Base-by-base conservation (phyloP, 1,284 basidiomycete species). In the Ceratobasidium sp. region DNA sequence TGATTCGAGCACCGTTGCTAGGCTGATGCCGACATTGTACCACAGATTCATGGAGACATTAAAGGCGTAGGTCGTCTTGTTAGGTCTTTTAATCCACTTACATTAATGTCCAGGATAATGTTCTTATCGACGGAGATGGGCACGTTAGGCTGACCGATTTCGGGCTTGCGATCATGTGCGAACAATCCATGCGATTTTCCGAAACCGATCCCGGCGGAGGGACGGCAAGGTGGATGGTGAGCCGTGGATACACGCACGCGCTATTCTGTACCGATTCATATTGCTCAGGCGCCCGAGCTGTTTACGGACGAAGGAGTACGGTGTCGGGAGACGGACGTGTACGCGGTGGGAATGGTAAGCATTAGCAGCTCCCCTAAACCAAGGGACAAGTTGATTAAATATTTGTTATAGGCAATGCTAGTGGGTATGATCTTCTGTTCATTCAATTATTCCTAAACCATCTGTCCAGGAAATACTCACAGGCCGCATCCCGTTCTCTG, bases 1-100 rank as follows among this genome's bases (percentile, higher is more conserved):
- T 33, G 22, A 33, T 24, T 5, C 22, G 6, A 59, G 36, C 22
- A 54, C 8, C 36, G 8, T 9, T 9, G 22, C 9, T n/a, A 2
- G 41, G 8, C 5, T 60, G n/a, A 15, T 33, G 33, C 8, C 9
- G 17, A 36, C 41, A n/a, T 36, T 17, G 36, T 11, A 11, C 33
- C 15, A 7, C 31, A 60, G 57, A 19, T 60, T 36, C 57, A 60
- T 27, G 57, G 57, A 14, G 57, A 60, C 24, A 60, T 60, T n/a
- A 60, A 60, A 60, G 57, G 57, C 19, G 57, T 60, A 36, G 14
- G 57, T 60, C 6, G 7, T 44, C 8, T 11, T 24, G 24, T 17
- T 17, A 41, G 11, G 8, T 36, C 22, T 9, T 2, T 44, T n/a
- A n/a, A 48, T 9, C n/a, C n/a, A 48, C 51, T 11, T 11, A 24